Percentiles rank a stretch among this genome's conserved stretches.
Evolutionary conservation across 1,284 basidiomycete genomes (phyloP).

Genomic region (Marasmius oreades): DNA sequence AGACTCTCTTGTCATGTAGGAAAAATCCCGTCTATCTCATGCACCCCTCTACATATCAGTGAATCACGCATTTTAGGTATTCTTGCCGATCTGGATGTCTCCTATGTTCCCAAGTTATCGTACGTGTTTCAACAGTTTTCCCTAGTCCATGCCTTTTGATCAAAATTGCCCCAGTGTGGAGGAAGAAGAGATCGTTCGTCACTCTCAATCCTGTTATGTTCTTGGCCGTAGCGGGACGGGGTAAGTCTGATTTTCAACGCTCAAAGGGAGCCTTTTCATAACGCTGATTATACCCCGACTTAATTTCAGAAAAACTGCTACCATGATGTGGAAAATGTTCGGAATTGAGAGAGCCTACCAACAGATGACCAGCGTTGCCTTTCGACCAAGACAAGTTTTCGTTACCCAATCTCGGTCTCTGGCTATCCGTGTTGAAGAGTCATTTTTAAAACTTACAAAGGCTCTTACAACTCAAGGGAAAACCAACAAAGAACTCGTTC

Average conservation of each 20-base stretch:
- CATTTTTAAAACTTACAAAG: conserved; percentile 51
- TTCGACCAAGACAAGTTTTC: conserved; percentile 62
- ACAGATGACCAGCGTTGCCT: conserved; percentile 25
- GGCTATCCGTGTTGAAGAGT: conserved; percentile 63
- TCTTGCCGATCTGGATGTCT: conserved; percentile 44
- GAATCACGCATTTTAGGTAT: conserved; percentile 21
- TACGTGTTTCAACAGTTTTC: conserved; percentile 15
- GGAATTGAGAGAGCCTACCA: conserved; percentile 54
- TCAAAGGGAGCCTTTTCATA: too few relatives aligned
- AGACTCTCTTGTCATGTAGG: conserved; percentile 55
- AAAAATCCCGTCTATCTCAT: background rate
- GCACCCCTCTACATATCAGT: conserved; percentile 13
- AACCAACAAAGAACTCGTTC: conserved; percentile 37
- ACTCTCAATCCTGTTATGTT: conserved; percentile 61
- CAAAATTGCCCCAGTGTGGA: conserved; percentile 35
- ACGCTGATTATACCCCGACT: conserved; percentile 1
- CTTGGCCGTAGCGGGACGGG: conserved; percentile 72
- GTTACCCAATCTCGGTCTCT: conserved; percentile 68
- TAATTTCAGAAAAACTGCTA: conserved; percentile 62
- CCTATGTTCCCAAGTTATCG: conserved; percentile 40
- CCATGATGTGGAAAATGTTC: conserved; percentile 73
- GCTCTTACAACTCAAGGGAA: conserved; percentile 40
- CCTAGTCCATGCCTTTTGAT: background rate
- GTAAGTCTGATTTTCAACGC: conserved; percentile 28
- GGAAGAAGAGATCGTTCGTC: conserved; percentile 61